Conservation (phyloP, 768 basidiomycete genomes). For the Ramaria rubella region DNA sequence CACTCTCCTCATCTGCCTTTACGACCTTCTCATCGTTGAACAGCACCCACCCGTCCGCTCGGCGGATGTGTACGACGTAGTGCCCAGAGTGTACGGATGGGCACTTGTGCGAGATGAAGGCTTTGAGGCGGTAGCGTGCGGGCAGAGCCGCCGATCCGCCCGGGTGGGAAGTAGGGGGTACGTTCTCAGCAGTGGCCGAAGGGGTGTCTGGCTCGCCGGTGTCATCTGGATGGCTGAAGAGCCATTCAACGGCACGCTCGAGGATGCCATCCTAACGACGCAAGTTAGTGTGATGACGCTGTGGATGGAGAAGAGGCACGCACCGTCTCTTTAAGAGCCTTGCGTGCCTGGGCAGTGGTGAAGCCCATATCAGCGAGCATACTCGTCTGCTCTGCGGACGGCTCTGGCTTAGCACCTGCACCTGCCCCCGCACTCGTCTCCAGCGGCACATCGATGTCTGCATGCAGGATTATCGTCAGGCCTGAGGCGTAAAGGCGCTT, state of each 20-base stretch:
- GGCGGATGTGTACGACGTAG: conserved; percentile 75
- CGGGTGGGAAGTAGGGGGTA: conserved; percentile 16
- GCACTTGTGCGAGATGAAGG: conserved; percentile 96
- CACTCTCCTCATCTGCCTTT: conserved; percentile 76
- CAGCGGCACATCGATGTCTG: conserved; percentile 69
- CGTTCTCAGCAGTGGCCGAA: conserved; percentile 15
- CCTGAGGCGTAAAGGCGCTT: neutral
- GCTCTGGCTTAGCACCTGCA: conserved; percentile 46
- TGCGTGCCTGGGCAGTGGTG: conserved; percentile 70
- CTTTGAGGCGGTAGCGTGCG: conserved; percentile 74
- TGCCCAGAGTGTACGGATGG: conserved; percentile 93
- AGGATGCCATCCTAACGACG: conserved; percentile 53
- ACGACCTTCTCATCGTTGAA: conserved; percentile 98
- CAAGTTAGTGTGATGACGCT: neutral
- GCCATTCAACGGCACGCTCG: conserved; percentile 91
- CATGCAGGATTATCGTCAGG: neutral
- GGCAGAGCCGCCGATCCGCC: conserved; percentile 60
- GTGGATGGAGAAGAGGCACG: conserved; percentile 18
- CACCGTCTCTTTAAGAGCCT: conserved; percentile 84
- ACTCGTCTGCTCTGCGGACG: conserved; percentile 59
- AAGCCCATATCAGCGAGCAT: conserved; percentile 93
- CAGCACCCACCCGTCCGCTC: conserved; percentile 66
- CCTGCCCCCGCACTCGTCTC: too few species aligned
- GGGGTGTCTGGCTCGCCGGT: conserved; percentile 48
- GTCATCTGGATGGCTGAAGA: conserved; percentile 91